Evolutionary conservation across 1,139 yeast genomes (phyloP), one percentile per base, ranked within the genome.

Genomic region (Debaryomycetaceae sp.): DNA sequence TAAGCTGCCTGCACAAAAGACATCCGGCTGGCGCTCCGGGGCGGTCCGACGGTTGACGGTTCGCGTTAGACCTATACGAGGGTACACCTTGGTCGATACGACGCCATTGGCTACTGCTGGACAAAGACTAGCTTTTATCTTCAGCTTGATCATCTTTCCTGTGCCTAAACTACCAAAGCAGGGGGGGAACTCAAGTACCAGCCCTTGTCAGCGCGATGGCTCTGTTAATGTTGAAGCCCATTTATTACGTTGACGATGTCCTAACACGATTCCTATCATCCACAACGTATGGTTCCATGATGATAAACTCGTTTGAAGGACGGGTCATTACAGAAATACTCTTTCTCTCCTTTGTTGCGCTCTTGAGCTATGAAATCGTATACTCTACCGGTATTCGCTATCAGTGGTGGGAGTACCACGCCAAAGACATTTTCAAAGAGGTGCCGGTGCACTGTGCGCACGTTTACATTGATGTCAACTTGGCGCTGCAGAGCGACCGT

Each of bases 401-500:
- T 5, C 55, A 55, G 2, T 35, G 65, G n/a, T 72, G 78, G 77
- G 67, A 68, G 25, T 65, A 65, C 37, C 81, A 78, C 33, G 80
- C 77, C 6, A 68, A 73, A 40, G 81, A 77, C 33, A 70, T 74
- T 14, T 78, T 78, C 46, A 62, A 66, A 10, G 82, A 78, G 30
- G 68, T 74, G 22, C 90, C 90, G 0, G 73, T 77, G 5, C 87
- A 78, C 47, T 80, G 86, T 53, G 86, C 90, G 1, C 85, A 78
- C 48, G 61, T 78, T 1, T 73, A 73, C 37, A 68, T 76, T 3
- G 55, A 72, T 15, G 57, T 77, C 26, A 67, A 72, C 32, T 41
- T 64, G 2, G 47, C 63, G 2, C 33, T 53, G 6, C 33, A 37
- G n/a, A 41, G 46, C 3, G 44, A 47, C 3, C 13, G 37, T 5